A percentile compares a stretch with the other conserved stretches of the same genome.
Conservation (phyloP, 345 rosid species). For the Arabidopsis suecica region DNA sequence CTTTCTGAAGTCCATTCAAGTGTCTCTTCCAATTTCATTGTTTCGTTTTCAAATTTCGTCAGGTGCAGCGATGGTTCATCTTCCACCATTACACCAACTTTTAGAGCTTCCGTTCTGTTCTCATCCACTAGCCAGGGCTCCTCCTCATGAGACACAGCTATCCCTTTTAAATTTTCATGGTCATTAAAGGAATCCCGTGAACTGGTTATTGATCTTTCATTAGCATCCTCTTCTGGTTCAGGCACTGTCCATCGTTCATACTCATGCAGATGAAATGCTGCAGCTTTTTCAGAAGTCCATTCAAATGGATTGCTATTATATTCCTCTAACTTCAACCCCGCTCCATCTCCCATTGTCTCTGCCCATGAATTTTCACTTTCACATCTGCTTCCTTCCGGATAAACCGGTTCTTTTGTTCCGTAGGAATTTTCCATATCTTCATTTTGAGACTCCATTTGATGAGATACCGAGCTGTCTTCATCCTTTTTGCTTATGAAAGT, state of each 20-base stretch:
- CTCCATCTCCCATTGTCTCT: constrained; percentile 42
- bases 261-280: constrained; percentile 36
- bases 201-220: constrained; percentile 19
- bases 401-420: constrained; percentile 1
- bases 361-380: constrained; percentile 24
- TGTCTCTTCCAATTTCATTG: neutral
- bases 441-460: constrained; percentile 27
- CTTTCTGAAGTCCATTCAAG: constrained; percentile 31
- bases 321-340: constrained; percentile 27
- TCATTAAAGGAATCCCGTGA: constrained; percentile 7
- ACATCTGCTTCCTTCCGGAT: constrained; percentile 10
- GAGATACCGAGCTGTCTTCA: neutral
- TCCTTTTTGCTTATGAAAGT: neutral
- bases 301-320: constrained; percentile 30
- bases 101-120: constrained; percentile 6
- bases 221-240: constrained; percentile 20
- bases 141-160: constrained; percentile 23
- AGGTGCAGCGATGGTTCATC: constrained; percentile 10
- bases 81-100: constrained; percentile 1
- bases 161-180: constrained; percentile 19
- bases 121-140: constrained; percentile 27
- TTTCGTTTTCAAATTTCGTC: constrained; percentile 1
- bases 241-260: constrained; percentile 18
- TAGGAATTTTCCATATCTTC: constrained; percentile 2
- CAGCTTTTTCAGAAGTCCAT: constrained; percentile 36